A percentile compares a stretch with the other conserved stretches of the same genome.
Conservation (phyloP, 169 alveolate species). For the Plasmodium chabaudi region DNA sequence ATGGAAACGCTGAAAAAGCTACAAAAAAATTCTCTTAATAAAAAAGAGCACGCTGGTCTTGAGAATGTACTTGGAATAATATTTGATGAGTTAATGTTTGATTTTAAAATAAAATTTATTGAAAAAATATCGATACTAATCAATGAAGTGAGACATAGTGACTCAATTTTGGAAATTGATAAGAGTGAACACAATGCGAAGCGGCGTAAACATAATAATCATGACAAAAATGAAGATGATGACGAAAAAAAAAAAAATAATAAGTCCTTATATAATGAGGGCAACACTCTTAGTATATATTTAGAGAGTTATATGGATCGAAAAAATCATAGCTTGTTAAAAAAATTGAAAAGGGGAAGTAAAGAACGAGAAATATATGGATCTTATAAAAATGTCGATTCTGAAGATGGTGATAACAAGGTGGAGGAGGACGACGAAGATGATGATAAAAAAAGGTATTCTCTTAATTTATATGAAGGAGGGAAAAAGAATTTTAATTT, state of each 20-base stretch:
- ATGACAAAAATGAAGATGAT: background rate
- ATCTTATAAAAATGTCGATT: too few relatives aligned
- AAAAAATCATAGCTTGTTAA: conserved; percentile 30
- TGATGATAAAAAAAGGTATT: background rate
- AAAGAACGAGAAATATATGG: background rate
- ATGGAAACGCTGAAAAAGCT: conserved; percentile 19
- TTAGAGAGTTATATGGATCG: conserved; percentile 18
- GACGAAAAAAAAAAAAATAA: background rate
- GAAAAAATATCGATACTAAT: conserved; percentile 25
- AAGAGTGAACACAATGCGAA: background rate
- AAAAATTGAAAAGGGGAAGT: conserved; percentile 31
- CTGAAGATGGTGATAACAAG: background rate
- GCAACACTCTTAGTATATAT: conserved; percentile 18
- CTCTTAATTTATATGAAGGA: background rate
- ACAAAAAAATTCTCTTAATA: conserved; percentile 9
- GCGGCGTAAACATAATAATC: background rate
- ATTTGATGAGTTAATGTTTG: conserved; percentile 61
- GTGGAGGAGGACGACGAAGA: background rate
- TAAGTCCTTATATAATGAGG: conserved; percentile 4
- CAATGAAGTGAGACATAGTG: conserved; percentile 22
- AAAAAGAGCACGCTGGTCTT: conserved; percentile 6
- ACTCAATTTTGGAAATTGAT: conserved; percentile 16
- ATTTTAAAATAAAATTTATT: conserved; percentile 48
- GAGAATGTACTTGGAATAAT: conserved; percentile 15
- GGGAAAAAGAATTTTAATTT: background rate